Evolutionary conservation across 2,329 filamentous ascomycete species (phyloP).

Genomic region (Fragosphaeria purpurea): DNA sequence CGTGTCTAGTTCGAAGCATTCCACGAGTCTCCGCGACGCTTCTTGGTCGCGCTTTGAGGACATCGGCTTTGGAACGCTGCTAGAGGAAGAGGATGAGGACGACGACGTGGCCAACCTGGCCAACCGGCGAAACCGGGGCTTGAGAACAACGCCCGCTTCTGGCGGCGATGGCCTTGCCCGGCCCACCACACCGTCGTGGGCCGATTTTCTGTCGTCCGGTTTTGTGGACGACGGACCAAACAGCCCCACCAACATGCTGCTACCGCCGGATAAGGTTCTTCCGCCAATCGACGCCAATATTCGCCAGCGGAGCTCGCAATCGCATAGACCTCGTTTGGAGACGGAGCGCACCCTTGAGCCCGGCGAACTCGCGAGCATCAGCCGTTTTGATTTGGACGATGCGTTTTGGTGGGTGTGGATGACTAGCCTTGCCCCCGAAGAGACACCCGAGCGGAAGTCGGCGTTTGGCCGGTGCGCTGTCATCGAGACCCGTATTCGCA

Average conservation of each 20-base stretch:
- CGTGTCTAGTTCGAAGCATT: constrained; percentile 58
- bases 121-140: constrained; percentile 27
- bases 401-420: constrained; percentile 99
- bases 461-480: constrained; percentile 91
- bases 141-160: constrained; percentile 59
- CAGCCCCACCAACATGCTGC: constrained; percentile 55
- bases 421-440: constrained; percentile 84
- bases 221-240: constrained; percentile 70
- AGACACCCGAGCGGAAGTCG: constrained; percentile 74
- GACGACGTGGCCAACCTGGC: constrained; percentile 37
- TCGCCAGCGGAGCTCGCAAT: constrained; percentile 78
- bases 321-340: constrained; percentile 64
- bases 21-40: constrained; percentile 67
- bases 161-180: constrained; percentile 58
- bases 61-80: constrained; percentile 71
- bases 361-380: constrained; percentile 89
- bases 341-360: constrained; percentile 64
- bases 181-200: constrained; percentile 95
- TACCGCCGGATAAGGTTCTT: constrained; percentile 87
- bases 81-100: constrained; percentile 62
- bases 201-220: constrained; percentile 89
- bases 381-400: constrained; percentile 76
- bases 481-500: constrained; percentile 73
- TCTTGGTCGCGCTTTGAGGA: constrained; percentile 97
- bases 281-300: constrained; percentile 68